phyloP scores from a whole-genome alignment of 1,284 basidiomycete genomes.

The Boletellus sp. region DNA sequence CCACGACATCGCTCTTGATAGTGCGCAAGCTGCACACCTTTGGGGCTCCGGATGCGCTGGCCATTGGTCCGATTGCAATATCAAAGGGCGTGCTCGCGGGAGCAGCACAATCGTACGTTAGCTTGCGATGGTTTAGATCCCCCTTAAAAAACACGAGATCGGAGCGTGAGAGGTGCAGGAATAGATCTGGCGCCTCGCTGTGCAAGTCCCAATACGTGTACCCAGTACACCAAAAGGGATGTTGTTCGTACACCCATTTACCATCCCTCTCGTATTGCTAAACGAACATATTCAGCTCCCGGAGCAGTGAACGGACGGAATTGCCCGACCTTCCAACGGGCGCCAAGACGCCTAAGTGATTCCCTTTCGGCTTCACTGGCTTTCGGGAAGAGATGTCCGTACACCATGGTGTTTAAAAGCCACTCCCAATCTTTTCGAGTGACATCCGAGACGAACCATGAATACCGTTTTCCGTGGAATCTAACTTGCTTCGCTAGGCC shows the following conservation, averaged over 20 bases:
- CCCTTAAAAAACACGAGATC: conserved; percentile 97
- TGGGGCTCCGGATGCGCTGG: conserved; percentile 84
- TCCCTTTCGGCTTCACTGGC: conserved; percentile 78
- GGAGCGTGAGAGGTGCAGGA: conserved; percentile 86
- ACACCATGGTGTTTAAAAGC: conserved; percentile 84
- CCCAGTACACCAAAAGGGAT: conserved; percentile 96
- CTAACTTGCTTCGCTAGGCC: conserved; percentile 83
- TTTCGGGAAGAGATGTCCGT: conserved; percentile 85
- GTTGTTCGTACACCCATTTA: conserved; percentile 94
- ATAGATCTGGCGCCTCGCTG: conserved; percentile 88
- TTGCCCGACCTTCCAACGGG: conserved; percentile 81
- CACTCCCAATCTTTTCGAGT: conserved; percentile 96
- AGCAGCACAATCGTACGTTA: conserved; percentile 92
- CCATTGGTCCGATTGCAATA: conserved; percentile 91
- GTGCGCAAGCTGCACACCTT: conserved; percentile 83
- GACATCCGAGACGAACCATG: conserved; percentile 97
- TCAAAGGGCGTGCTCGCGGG: conserved; percentile 90
- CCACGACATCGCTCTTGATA: conserved; percentile 84
- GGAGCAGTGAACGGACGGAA: background rate
- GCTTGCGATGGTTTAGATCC: conserved; percentile 88
- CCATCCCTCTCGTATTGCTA: conserved; percentile 91
- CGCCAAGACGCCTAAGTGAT: conserved; percentile 77
- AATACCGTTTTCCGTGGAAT: conserved; percentile 90
- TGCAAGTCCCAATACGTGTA: conserved; percentile 93
- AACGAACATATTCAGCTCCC: conserved; percentile 9